Conservation (phyloP, 768 basidiomycete genomes). For the Leccinellum luteum region DNA sequence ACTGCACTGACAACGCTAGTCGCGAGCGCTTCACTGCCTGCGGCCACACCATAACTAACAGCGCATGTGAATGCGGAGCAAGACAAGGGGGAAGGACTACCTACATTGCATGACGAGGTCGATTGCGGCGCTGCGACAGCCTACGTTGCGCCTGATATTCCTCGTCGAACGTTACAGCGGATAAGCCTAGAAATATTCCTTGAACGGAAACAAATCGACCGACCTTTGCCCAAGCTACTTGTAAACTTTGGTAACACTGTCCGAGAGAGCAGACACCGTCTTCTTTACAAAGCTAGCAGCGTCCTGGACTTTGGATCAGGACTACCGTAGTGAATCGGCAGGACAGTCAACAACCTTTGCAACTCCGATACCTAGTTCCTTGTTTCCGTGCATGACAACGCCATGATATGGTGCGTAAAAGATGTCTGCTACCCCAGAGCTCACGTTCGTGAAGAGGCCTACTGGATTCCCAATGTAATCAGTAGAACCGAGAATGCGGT, state of each 20-base stretch:
- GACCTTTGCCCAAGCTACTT: constrained; percentile 94
- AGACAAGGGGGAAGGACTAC: constrained; percentile 19
- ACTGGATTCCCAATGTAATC: constrained; percentile 97
- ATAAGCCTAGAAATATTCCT: constrained; percentile 58
- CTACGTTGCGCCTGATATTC: constrained; percentile 91
- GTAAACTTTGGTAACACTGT: constrained; percentile 98
- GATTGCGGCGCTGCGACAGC: constrained; percentile 88
- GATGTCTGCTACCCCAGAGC: constrained; percentile 95
- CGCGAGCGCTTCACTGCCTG: constrained; percentile 92
- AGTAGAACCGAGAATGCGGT: constrained; percentile 95
- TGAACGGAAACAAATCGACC: not conserved
- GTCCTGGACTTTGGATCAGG: constrained; percentile 51
- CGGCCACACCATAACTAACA: constrained; percentile 87
- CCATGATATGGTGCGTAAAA: constrained; percentile 99
- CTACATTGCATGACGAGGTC: constrained; percentile 93
- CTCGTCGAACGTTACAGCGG: constrained; percentile 93
- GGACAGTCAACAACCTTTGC: constrained; percentile 62
- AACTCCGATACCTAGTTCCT: constrained; percentile 89
- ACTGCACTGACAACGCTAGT: constrained; percentile 93
- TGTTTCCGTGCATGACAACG: constrained; percentile 94
- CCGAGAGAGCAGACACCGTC: constrained; percentile 93
- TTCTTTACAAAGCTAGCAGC: constrained; percentile 99
- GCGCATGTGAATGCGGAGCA: not conserved
- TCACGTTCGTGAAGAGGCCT: constrained; percentile 96
- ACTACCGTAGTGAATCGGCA: not conserved